Conservation (phyloP, 2,329 filamentous ascomycete species). For the Botrytis medusae region DNA sequence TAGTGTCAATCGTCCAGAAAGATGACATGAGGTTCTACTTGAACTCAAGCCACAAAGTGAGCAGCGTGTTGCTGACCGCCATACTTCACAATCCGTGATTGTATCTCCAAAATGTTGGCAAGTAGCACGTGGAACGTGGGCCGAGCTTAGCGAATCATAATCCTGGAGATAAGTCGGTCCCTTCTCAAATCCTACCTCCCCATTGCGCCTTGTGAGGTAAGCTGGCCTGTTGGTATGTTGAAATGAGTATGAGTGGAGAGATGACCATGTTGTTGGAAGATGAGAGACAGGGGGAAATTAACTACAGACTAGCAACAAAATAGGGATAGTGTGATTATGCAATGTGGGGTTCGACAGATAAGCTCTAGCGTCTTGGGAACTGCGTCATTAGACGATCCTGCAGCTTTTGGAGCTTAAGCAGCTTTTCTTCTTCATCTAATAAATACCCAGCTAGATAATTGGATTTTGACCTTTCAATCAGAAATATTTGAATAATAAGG, state of each 20-base stretch:
- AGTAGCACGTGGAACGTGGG: not conserved
- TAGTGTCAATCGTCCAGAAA: not conserved
- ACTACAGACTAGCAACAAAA: not conserved
- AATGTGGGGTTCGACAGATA: not conserved
- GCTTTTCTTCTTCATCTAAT: not conserved
- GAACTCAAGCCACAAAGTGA: not conserved
- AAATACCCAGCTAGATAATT: not conserved
- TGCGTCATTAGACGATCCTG: conserved; percentile 7
- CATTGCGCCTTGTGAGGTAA: not conserved
- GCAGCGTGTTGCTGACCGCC: not conserved
- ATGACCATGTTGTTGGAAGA: not conserved
- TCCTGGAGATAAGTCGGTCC: not conserved
- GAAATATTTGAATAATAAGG: not conserved
- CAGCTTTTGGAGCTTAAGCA: conserved; percentile 5
- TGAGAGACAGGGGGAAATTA: not conserved
- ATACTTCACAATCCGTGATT: not conserved
- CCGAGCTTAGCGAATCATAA: not conserved
- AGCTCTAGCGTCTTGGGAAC: conserved; percentile 3
- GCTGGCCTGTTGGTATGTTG: not conserved
- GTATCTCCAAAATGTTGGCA: not conserved
- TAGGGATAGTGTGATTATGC: not conserved
- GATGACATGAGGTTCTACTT: not conserved
- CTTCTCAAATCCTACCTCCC: not conserved
- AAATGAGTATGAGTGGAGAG: not conserved
- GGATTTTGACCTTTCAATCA: not conserved